Evolutionary conservation across 345 rosid genomes (phyloP), one percentile per base, ranked within the genome.

Genomic region (Eucalyptus sp.): DNA sequence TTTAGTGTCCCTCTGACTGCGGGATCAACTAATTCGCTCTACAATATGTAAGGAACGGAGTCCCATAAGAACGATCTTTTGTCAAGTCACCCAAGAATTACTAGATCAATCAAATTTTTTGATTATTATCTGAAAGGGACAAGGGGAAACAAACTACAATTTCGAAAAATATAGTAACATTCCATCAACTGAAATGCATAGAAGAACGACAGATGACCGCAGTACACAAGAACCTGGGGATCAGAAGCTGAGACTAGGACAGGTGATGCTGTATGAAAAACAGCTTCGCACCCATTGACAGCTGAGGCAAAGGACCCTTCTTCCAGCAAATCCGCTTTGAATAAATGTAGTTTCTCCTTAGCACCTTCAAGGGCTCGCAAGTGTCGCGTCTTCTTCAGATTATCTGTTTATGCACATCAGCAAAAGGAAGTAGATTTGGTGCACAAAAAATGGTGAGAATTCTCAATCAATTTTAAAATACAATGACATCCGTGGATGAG

Each of bases 1-100:
- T 93, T 92, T 24, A 89, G 52, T 4, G 93, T 93, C 52, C 94
- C 93, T 85, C 86, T 88, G 41, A 93, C 88, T 10, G 93, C 93
- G 58, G 93, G 93, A 62, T 91, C 92, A 56, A 92, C 49, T 14
- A 92, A 87, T 80, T 92, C 90, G 6, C 56, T 76, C 93, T 93
- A 92, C 37, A 27, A 76, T 15, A 13, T 10, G 12, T 25, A 27
- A 60, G 66, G 66, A 60, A 60, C 52, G 13, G 62, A 56, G 25
- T 56, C 62, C 62, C 62, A 56, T 24, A 22, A 56, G 29, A 56
- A 8, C 13, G 13, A 7, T 56, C 27, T 22, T 56, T 24, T 56
- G 62, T 56, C 62, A 56, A 56, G 29, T 24, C 62, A 24, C 25
- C 62, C 62, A 22, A 56, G 62, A 56, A 56, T 56, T 56, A 56